phyloP scores from a whole-genome alignment of 2,329 filamentous ascomycete species.

The Nemania diffusa region DNA sequence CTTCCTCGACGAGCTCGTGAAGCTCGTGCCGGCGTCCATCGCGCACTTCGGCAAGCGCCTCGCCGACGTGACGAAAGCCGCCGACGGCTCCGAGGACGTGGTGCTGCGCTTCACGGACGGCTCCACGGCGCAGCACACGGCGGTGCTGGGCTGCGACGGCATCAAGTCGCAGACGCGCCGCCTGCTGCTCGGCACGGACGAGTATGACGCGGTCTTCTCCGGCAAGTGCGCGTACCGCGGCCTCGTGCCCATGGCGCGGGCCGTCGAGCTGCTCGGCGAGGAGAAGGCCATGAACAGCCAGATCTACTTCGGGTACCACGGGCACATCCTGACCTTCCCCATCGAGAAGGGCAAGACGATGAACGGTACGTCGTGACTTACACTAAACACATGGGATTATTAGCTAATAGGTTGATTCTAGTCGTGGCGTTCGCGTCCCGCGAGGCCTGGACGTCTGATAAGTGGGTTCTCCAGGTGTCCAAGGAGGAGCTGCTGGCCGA shows the following conservation, averaged over 20 bases:
- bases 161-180: conserved; percentile 68
- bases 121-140: conserved; percentile 52
- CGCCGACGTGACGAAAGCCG: conserved; percentile 45
- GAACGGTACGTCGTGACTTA: conserved; percentile 40
- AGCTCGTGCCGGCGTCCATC: conserved; percentile 50
- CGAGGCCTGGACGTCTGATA: conserved; percentile 38
- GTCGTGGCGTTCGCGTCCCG: conserved; percentile 45
- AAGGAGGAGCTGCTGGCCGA: conserved; percentile 44
- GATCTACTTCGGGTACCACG: conserved; percentile 57
- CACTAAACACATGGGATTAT: background rate
- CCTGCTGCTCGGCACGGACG: conserved; percentile 58
- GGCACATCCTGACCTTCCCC: conserved; percentile 71
- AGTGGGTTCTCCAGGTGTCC: conserved; percentile 43
- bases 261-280: conserved; percentile 60
- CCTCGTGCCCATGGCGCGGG: conserved; percentile 61
- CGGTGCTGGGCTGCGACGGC: conserved; percentile 70
- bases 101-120: conserved; percentile 53
- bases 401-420: conserved; percentile 19
- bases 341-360: conserved; percentile 45
- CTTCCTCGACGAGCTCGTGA: conserved; percentile 54
- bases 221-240: conserved; percentile 61
- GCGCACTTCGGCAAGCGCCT: conserved; percentile 52
- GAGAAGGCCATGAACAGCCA: conserved; percentile 46
- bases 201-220: conserved; percentile 49
- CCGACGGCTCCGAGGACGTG: conserved; percentile 38